Conservation (phyloP, 352 stramenopile species). For the Phytophthora pinifolia region DNA sequence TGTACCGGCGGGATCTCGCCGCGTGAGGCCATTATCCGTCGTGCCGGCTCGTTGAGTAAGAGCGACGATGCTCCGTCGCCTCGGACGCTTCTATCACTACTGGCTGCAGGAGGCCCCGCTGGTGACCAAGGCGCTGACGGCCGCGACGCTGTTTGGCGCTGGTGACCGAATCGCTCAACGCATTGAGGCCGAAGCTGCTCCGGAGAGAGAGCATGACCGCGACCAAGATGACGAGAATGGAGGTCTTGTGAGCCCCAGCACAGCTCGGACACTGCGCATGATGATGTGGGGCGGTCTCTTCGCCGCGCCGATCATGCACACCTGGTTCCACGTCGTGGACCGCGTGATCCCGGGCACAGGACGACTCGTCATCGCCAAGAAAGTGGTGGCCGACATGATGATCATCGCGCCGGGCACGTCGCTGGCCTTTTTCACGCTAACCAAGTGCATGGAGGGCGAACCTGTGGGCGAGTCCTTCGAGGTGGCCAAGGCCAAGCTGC, state of each 20-base stretch:
- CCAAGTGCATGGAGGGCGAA: constrained; percentile 27
- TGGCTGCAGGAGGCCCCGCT: constrained; percentile 40
- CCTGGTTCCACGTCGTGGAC: constrained; percentile 82
- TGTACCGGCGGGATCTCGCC: constrained; percentile 3
- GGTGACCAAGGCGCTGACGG: constrained; percentile 48
- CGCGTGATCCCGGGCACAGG: constrained; percentile 22
- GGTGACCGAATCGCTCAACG: constrained; percentile 45
- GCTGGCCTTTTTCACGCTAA: constrained; percentile 22
- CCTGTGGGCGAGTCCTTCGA: constrained; percentile 11
- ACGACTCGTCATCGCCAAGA: constrained; percentile 24
- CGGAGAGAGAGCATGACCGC: constrained; percentile 1
- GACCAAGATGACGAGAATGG: background rate
- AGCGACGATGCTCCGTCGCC: constrained; percentile 18
- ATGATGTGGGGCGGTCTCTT: constrained; percentile 78
- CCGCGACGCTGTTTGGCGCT: constrained; percentile 38
- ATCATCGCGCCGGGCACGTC: constrained; percentile 24
- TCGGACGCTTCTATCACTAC: constrained; percentile 32
- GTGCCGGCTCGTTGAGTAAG: background rate
- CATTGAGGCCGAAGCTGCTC: constrained; percentile 9
- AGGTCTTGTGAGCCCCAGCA: constrained; percentile 4
- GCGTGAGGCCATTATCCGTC: constrained; percentile 2
- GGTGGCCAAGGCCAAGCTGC: constrained; percentile 23
- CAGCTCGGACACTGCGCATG: constrained; percentile 55
- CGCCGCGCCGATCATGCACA: constrained; percentile 78
- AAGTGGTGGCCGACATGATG: constrained; percentile 33